A percentile compares a stretch with the other conserved stretches of the same genome.
These are phyloP conservation scores for Pseudonitzschia delicatissima DNA, from an alignment of 108 stramenopile species.

Conservation along the genomic window DNA sequence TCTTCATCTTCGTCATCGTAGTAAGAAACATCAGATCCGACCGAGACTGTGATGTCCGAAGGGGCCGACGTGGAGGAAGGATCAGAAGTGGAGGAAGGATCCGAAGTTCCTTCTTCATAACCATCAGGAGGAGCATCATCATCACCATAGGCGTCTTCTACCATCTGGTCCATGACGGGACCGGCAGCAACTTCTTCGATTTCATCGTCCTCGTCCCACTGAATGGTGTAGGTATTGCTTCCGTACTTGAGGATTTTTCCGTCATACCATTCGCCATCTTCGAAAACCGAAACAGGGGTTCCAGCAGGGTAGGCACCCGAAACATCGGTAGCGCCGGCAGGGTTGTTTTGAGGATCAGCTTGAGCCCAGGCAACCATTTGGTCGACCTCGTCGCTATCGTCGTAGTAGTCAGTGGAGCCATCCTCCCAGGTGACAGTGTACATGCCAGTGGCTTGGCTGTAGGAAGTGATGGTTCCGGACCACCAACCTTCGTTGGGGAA, in stretches of 20 bases:
- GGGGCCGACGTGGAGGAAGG: not conserved
- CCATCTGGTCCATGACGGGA: not conserved
- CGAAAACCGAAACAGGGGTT: slow-evolving; percentile 1
- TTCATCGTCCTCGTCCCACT: slow-evolving; percentile 7
- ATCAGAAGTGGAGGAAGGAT: not conserved
- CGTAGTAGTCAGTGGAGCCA: slow-evolving; percentile 14
- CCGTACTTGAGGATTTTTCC: slow-evolving; percentile 4
- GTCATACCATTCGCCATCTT: slow-evolving; percentile 11
- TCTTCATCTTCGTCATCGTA: slow-evolving; percentile 1
- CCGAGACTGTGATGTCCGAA: not conserved
- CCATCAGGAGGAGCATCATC: slow-evolving; percentile 4
- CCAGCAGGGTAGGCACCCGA: not conserved
- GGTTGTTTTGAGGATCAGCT: not conserved
- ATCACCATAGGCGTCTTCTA: not conserved
- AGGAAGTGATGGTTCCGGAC: not conserved
- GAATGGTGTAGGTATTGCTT: slow-evolving; percentile 1
- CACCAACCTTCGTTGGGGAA: slow-evolving; percentile 17
- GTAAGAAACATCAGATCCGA: slow-evolving; percentile 6
- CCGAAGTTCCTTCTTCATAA: not conserved
- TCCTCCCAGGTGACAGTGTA: slow-evolving; percentile 17
- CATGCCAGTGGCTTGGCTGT: not conserved
- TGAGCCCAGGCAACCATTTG: slow-evolving; percentile 17
- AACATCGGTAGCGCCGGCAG: not conserved
- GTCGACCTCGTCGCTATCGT: slow-evolving; percentile 9
- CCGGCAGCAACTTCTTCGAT: slow-evolving; percentile 2